These are phyloP conservation scores for Moniliophthora roreri DNA, from an alignment of 1,284 basidiomycete species.

Conservation along the genomic window DNA sequence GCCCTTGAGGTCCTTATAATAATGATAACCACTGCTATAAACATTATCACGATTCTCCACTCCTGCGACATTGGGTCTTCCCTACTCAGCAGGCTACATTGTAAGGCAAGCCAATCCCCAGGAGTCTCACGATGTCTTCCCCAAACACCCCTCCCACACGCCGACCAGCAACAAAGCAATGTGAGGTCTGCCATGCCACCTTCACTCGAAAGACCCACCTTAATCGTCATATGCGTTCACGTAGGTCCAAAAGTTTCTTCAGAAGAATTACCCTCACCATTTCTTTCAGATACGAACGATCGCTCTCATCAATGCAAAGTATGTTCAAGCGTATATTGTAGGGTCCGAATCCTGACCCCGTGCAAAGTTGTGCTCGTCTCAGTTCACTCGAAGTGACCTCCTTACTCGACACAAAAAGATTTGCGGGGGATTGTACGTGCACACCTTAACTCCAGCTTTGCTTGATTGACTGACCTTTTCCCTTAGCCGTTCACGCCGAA, in stretches of 20 bases:
- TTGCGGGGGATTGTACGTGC: constrained; percentile 53
- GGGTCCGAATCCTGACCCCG: constrained; percentile 5
- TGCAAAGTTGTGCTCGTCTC: constrained; percentile 46
- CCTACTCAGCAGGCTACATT: not conserved
- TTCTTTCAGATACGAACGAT: constrained; percentile 43
- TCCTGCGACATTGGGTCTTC: too few species aligned
- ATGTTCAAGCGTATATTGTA: constrained; percentile 16
- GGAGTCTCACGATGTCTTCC: not conserved
- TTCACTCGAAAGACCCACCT: constrained; percentile 3
- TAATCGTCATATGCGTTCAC: constrained; percentile 28
- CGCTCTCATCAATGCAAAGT: constrained; percentile 52
- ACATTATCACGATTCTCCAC: too few species aligned
- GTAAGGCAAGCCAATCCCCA: not conserved
- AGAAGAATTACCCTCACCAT: not conserved
- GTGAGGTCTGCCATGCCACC: constrained; percentile 1
- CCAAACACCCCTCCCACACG: not conserved
- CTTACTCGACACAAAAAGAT: constrained; percentile 56
- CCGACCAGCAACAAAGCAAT: constrained; percentile 2
- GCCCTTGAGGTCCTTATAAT: too few species aligned
- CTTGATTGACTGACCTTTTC: too few species aligned
- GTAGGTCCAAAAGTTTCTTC: constrained; percentile 24
- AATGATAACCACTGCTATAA: too few species aligned
- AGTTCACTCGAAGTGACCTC: constrained; percentile 60
- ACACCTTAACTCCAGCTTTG: not conserved
- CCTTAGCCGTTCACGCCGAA: not conserved